Evolutionary conservation across 73 alveolate species (phyloP), one percentile per base, ranked within the genome.

Genomic region (Durusdinium trenchii): DNA sequence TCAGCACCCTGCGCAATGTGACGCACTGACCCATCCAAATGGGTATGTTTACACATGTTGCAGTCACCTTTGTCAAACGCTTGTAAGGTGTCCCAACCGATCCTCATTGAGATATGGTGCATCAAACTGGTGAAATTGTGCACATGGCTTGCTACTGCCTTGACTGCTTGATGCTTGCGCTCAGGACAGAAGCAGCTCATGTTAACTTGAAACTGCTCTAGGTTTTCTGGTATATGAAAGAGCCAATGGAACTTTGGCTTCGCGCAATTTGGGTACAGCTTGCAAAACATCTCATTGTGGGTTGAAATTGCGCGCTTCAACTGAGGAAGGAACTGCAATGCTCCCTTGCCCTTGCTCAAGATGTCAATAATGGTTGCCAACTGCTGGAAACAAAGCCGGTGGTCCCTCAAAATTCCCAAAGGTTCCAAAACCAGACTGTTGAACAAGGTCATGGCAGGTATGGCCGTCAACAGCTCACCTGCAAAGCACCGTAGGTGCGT

Each of bases 181-280:
- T 79, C 90, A 4, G 90, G 62, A 1, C 67, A 38, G 45, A 43
- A 79, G 50, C 90, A 79, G 35, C 60, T n/a, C 18, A 79, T 38
- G 64, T 79, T 79, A 40, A 30, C 90, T 4, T 1, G 1, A 28
- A 43, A 45, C 64, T 47, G 1, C 35, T 30, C 9, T 26, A 79
- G 3, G n/a, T 30, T 20, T 40, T 28, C 50, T 40, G 67, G 7
- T 10, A 79, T 0, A 42, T 79, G 90, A 43, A 16, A 45, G 2
- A 79, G 90, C 90, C 61, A 46, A 79, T 79, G 90, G 46, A 9
- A 79, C 10, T 83, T 83, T 0, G 93, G 93, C 50, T 48, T 46
- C 51, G 73, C 57, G 93, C 93, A 83, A 48, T 46, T 12, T n/a
- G 54, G 42, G 93, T 83, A 83, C 61, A 79, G 64, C 40, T 3